Evolutionary conservation across 23 red algal genomes (phyloP), one percentile per base, ranked within the genome.

Genomic region (Gracilaria gracilis): DNA sequence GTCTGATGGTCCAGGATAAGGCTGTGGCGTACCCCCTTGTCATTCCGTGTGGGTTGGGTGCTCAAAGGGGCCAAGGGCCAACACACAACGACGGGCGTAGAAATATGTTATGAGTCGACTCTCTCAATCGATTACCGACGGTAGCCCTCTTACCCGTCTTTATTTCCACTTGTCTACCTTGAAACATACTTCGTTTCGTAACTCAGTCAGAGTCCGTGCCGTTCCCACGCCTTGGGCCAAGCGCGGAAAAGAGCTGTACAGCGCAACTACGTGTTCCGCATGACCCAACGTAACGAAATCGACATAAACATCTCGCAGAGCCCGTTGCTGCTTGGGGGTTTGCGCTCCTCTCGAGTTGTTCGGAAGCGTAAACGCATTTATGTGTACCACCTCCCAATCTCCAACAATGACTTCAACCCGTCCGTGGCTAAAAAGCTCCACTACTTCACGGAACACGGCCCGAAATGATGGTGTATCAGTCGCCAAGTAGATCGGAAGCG

Each of bases 221-320:
- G 51, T 72, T 51, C 82, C 82, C 32, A 86, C 36, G 1, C 49
- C 59, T 50, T 28, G 59, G 4, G 82, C 82, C 27, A 86, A n/a
- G 5, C 82, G 82, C 3, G 82, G 44, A 54, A 86, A 67, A n/a
- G 82, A 86, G 36, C 82, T 71, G n/a, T 86, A 67, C 35, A 86
- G 61, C 20, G 82, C 57, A 20, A 86, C 15, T 0, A 86, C 73
- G 27, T 86, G 82, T 74, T 86, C 82, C 20, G 62, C 59, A 38
- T 86, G 82, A 71, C 82, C 82, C 16, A 86, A 28, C 58, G 50
- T 67, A 3, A 86, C 82, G 24, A 86, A 65, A 50, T 86, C 82
- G 12, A 73, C 25, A 24, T 13, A 86, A 6, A 46, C 13, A 23
- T 86, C 40, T 51, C 39, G 36, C 20, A 59, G 14, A 9, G 53